A percentile compares a stretch with the other conserved stretches of the same genome.
phyloP scores from a whole-genome alignment of 148 eudicot genomes.

The Vaccinium vitisidaea region DNA sequence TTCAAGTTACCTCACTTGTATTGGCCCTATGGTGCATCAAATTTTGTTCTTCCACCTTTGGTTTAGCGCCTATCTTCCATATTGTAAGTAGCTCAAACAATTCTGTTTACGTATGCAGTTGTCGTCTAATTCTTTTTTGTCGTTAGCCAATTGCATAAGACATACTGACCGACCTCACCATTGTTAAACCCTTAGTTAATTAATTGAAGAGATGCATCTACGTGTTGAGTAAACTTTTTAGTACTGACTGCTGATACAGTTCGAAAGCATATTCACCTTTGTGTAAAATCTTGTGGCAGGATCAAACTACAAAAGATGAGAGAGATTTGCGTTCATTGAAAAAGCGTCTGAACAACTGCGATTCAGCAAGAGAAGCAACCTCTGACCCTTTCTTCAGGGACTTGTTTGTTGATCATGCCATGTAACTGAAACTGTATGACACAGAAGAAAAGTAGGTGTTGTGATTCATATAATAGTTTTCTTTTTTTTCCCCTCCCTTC shows the following conservation, averaged over 20 bases:
- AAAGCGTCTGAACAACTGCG: constrained; percentile 64
- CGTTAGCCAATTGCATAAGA: neutral
- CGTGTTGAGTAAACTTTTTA: neutral
- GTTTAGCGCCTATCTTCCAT: neutral
- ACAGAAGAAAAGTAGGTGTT: neutral
- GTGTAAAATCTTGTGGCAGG: constrained; percentile 33
- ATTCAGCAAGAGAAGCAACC: constrained; percentile 70
- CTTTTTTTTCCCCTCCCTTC: too few species aligned
- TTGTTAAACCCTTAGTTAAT: neutral
- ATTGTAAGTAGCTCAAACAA: neutral
- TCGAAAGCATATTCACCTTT: neutral
- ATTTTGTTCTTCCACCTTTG: neutral
- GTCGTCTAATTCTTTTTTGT: neutral
- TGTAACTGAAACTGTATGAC: constrained; percentile 11
- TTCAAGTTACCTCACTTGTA: neutral
- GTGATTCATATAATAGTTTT: neutral
- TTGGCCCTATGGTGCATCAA: neutral
- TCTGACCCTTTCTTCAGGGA: constrained; percentile 69
- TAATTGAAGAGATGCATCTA: neutral
- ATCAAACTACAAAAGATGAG: constrained; percentile 67
- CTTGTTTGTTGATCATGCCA: constrained; percentile 33
- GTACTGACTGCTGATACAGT: neutral
- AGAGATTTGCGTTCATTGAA: constrained; percentile 74
- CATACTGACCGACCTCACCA: too few species aligned
- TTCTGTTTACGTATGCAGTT: neutral